Base-by-base conservation (phyloP, 2,329 filamentous ascomycete species). In the Venturiaceae sp. region DNA sequence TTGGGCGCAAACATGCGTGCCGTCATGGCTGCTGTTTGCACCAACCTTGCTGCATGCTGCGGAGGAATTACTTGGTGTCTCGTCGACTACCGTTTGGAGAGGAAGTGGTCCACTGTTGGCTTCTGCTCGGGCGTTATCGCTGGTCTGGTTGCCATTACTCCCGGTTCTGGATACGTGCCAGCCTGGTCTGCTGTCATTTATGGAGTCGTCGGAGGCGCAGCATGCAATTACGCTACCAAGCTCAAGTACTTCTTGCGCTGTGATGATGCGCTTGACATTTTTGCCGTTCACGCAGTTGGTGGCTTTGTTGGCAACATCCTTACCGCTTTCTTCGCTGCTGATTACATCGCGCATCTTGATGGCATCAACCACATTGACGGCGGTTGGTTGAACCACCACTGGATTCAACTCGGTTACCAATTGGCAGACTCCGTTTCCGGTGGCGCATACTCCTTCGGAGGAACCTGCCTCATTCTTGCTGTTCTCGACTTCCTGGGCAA, bases 41-140 rank as follows among this genome's bases (percentile, higher is more conserved):
- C 91, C 57, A 94, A 95, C 70, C 76, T 95, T 32, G 86, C 90
- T 26, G 91, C 90, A 36, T 90, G 87, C 60, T 83, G 91, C 8
- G 91, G 90, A 59, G 90, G 90, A 53, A 85, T 96, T 55, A 94
- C 88, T 36, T 95, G 90, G 91, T 94, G 89, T 70, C 76, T 95
- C 23, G 79, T 96, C 60, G 91, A 96, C 70, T 95, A 95, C 74
- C 83, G 90, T 59, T 80, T 96, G 53, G 90, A 95, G 75, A 82
- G 84, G 67, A 95, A 95, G 76, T 96, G 89, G 87, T 95, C 90
- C 0, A 92, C 90, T 1, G 90, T 96, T 28, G 91, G 91, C 2
- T 95, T 95, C 79, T 96, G 91, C 75, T 94, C 88, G 0, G 91
- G 91, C 62, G 87, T 95, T 26, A 87, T 96, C 66, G 87, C 90